Percentiles rank a stretch among this genome's conserved stretches.
Conservation (phyloP, 805 yeast species). For the Wickerhamomyces rabaulensis region DNA sequence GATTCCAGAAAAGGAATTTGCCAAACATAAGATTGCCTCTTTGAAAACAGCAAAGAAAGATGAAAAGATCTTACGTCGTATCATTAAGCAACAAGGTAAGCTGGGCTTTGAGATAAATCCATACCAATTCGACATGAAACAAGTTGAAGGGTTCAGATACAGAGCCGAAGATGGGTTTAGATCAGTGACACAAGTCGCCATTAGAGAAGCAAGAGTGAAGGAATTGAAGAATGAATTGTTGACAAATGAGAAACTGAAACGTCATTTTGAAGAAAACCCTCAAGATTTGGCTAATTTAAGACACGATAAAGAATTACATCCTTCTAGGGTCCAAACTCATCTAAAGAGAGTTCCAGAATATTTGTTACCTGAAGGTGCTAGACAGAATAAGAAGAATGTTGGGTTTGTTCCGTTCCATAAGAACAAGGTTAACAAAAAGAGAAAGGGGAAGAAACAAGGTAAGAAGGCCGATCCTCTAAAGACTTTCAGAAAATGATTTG, state of each 20-base stretch:
- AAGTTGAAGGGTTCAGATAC: slow-evolving; percentile 92
- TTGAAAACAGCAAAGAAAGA: slow-evolving; percentile 70
- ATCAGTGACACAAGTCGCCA: slow-evolving; percentile 83
- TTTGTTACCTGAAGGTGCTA: slow-evolving; percentile 74
- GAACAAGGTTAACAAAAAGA: slow-evolving; percentile 39
- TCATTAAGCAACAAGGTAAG: slow-evolving; percentile 70
- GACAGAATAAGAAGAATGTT: slow-evolving; percentile 46
- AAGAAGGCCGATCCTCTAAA: slow-evolving; percentile 63
- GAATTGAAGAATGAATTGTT: slow-evolving; percentile 85
- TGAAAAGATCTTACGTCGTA: slow-evolving; percentile 76
- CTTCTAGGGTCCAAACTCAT: slow-evolving; percentile 76
- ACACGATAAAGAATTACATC: slow-evolving; percentile 86
- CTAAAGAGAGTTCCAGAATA: slow-evolving; percentile 91
- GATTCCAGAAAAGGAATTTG: slow-evolving; percentile 76
- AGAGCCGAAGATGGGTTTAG: slow-evolving; percentile 96
- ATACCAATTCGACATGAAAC: slow-evolving; percentile 84
- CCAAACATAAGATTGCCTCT: slow-evolving; percentile 80
- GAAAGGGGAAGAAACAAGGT: slow-evolving; percentile 29
- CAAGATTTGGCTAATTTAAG: slow-evolving; percentile 84
- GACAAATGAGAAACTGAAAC: slow-evolving; percentile 82
- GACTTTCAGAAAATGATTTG: slow-evolving; percentile 33
- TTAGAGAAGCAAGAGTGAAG: slow-evolving; percentile 88
- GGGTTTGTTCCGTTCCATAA: slow-evolving; percentile 75
- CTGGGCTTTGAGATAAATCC: slow-evolving; percentile 76
- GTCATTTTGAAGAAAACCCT: slow-evolving; percentile 96